Percentiles rank a stretch among this genome's conserved stretches.
phyloP scores from a whole-genome alignment of 2,329 filamentous ascomycete species.

The Diaporthe sp. region DNA sequence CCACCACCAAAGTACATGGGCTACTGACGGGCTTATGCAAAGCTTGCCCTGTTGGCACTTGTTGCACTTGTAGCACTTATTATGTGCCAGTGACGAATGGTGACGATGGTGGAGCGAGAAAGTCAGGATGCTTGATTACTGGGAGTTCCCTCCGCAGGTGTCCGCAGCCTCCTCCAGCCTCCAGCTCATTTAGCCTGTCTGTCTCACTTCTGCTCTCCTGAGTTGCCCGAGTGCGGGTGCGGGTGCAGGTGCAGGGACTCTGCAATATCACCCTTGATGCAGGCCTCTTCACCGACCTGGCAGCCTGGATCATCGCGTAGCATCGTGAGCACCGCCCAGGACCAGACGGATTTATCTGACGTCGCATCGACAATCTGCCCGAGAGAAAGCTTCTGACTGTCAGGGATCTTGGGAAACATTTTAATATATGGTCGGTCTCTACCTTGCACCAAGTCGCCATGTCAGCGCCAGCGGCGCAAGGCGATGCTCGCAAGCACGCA shows the following conservation, averaged over 20 bases:
- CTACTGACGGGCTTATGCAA: not conserved
- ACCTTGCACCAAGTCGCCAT: not conserved
- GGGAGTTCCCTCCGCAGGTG: not conserved
- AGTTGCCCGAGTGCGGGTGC: not conserved
- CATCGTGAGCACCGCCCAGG: not conserved
- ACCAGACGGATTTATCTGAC: not conserved
- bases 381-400: not conserved
- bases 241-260: not conserved
- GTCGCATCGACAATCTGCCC: slow-evolving; percentile 19
- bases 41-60: not conserved
- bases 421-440: not conserved
- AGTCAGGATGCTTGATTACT: slow-evolving; percentile 8
- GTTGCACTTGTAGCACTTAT: not conserved
- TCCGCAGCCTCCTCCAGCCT: not conserved
- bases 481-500: not conserved
- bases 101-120: not conserved
- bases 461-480: slow-evolving; percentile 4
- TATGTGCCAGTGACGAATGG: slow-evolving; percentile 1
- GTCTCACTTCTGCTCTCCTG: not conserved
- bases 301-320: slow-evolving; percentile 1
- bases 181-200: not conserved
- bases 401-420: slow-evolving; percentile 18
- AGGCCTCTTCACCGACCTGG: slow-evolving; percentile 8
- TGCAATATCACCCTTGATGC: slow-evolving; percentile 17
- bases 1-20: not conserved